Conservation (phyloP, 1,284 basidiomycete genomes). For the Exobasidium rhododendri region DNA sequence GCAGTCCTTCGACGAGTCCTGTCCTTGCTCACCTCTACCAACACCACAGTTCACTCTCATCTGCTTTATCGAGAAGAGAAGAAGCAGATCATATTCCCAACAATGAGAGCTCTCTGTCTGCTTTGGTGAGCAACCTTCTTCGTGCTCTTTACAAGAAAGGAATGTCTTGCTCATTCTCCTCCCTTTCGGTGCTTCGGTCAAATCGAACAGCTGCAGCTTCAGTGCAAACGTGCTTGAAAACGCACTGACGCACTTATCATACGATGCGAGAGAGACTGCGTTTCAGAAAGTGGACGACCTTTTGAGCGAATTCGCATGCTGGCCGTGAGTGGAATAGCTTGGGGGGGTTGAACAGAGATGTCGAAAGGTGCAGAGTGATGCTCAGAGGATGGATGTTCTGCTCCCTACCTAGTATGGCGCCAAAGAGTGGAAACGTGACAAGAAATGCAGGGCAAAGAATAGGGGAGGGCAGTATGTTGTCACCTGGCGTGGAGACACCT, state of each 20-base stretch:
- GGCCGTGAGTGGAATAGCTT: constrained; percentile 30
- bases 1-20: constrained; percentile 47
- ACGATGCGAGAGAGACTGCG: constrained; percentile 42
- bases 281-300: constrained; percentile 47
- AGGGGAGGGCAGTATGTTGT: constrained; percentile 18
- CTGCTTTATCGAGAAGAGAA: constrained; percentile 44
- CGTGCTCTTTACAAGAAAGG: background rate
- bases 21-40: constrained; percentile 36
- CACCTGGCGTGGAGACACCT: constrained; percentile 20
- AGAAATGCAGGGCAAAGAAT: constrained; percentile 16
- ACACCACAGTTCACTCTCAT: constrained; percentile 31
- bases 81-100: constrained; percentile 27
- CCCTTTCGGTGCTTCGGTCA: no score
- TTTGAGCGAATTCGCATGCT: constrained; percentile 44
- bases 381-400: background rate
- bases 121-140: constrained; percentile 29
- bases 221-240: constrained; percentile 52
- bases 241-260: constrained; percentile 46
- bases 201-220: constrained; percentile 24
- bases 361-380: background rate
- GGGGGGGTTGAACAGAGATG: no score
- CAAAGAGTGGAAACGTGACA: constrained; percentile 17
- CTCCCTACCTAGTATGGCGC: constrained; percentile 34
- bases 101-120: constrained; percentile 46
- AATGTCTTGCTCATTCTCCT: no score